Evolutionary conservation across 2,329 filamentous ascomycete species (phyloP).

Genomic region (Aspergillus glaucus): DNA sequence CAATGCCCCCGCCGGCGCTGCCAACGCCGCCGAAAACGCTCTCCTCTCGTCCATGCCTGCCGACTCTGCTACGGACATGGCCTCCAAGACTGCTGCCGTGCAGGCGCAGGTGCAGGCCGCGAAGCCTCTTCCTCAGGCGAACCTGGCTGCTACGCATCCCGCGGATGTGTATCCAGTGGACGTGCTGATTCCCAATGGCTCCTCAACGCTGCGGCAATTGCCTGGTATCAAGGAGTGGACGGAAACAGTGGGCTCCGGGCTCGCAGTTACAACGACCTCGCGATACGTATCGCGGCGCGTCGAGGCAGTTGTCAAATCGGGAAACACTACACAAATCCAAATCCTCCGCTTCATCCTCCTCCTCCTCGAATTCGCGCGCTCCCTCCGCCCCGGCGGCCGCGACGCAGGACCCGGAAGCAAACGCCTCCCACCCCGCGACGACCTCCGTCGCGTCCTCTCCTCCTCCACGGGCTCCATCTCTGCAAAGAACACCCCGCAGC

Average conservation of each 20-base stretch:
- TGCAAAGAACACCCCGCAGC: neutral
- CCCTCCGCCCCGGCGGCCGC: conserved; percentile 24
- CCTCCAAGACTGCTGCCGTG: conserved; percentile 27
- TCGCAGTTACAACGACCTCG: conserved; percentile 33
- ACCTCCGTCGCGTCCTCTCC: conserved; percentile 33
- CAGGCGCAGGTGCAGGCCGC: conserved; percentile 40
- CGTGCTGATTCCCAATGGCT: conserved; percentile 36
- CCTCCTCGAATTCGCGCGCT: conserved; percentile 37
- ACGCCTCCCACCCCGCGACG: conserved; percentile 34
- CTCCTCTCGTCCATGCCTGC: conserved; percentile 38
- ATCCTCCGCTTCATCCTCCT: conserved; percentile 41
- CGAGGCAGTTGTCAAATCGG: conserved; percentile 30
- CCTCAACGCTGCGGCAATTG: conserved; percentile 36
- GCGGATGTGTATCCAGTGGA: conserved; percentile 42
- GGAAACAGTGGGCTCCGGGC: conserved; percentile 28
- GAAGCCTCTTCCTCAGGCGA: conserved; percentile 41
- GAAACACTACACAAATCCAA: conserved; percentile 37
- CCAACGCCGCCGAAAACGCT: conserved; percentile 36
- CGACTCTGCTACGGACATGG: conserved; percentile 24
- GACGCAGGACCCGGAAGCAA: conserved; percentile 30
- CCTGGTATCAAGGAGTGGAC: conserved; percentile 40
- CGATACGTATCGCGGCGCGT: conserved; percentile 42
- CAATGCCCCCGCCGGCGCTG: conserved; percentile 28
- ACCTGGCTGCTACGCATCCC: conserved; percentile 39
- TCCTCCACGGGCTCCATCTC: conserved; percentile 15